A percentile compares a stretch with the other conserved stretches of the same genome.
Conservation (phyloP, 768 basidiomycete genomes). For the Tricholoma matsutake region DNA sequence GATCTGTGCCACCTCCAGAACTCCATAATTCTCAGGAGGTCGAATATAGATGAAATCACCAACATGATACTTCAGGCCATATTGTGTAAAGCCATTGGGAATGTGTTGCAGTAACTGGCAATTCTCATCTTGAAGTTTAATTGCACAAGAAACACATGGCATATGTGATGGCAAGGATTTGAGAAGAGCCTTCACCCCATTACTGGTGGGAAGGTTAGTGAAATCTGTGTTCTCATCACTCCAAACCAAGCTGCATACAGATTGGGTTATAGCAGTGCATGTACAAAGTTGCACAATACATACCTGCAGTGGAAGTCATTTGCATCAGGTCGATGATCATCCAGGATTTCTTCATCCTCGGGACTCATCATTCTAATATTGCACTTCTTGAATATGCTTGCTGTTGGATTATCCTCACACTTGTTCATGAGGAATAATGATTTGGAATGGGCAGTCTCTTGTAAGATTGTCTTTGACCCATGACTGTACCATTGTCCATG, state of each 20-base stretch:
- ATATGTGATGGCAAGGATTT: constrained; percentile 25
- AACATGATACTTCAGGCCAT: constrained; percentile 49
- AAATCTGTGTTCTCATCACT: constrained; percentile 47
- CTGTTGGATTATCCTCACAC: constrained; percentile 55
- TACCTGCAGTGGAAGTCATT: constrained; percentile 61
- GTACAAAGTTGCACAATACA: constrained; percentile 11
- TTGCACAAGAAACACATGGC: constrained; percentile 52
- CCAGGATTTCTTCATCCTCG: constrained; percentile 45
- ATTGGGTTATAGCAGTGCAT: neutral
- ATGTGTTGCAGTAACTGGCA: constrained; percentile 22
- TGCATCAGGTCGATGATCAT: constrained; percentile 35
- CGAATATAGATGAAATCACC: constrained; percentile 62
- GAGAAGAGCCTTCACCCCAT: constrained; percentile 26
- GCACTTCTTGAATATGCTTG: constrained; percentile 57
- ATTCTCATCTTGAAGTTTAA: constrained; percentile 25
- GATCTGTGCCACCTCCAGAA: constrained; percentile 59
- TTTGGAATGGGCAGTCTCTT: constrained; percentile 64
- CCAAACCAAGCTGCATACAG: constrained; percentile 43
- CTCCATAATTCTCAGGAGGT: constrained; percentile 21
- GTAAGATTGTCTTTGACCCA: constrained; percentile 61
- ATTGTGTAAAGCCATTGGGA: constrained; percentile 35
- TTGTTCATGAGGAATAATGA: constrained; percentile 51
- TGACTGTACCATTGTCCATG: constrained; percentile 74
- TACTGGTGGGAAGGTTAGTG: constrained; percentile 37
- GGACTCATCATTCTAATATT: constrained; percentile 41